Conservation (phyloP, 2,329 filamentous ascomycete genomes). For the Lasiodiplodia sp. region DNA sequence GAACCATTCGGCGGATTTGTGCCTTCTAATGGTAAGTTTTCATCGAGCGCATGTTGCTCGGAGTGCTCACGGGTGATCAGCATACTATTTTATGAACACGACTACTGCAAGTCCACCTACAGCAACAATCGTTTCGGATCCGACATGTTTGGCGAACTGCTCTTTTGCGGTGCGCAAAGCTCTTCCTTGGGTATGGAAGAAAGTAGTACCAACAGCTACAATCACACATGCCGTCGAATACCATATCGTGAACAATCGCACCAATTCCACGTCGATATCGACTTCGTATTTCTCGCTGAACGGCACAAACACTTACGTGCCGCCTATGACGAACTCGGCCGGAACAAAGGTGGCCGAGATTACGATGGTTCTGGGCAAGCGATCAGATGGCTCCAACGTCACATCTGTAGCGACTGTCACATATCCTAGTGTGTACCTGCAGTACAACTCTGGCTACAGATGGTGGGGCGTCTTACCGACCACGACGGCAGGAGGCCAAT, state of each 20-base stretch:
- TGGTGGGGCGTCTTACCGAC: conserved; percentile 21
- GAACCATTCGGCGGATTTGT: neutral
- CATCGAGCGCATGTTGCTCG: neutral
- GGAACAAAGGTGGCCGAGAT: neutral
- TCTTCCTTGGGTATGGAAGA: neutral
- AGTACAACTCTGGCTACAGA: conserved; percentile 6
- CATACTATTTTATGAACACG: conserved; percentile 11
- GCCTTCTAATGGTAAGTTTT: neutral
- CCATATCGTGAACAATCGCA: conserved; percentile 14
- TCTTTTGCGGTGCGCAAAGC: neutral
- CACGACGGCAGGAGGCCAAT: neutral
- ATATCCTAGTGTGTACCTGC: neutral
- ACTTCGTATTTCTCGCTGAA: neutral
- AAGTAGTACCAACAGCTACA: neutral
- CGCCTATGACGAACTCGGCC: conserved; percentile 3
- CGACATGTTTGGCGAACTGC: neutral
- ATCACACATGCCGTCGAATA: conserved; percentile 8
- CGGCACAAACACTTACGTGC: neutral
- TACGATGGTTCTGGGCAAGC: neutral
- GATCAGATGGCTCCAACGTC: neutral
- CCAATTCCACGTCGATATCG: neutral
- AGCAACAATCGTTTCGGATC: neutral
- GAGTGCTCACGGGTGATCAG: neutral
- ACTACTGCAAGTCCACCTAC: neutral
- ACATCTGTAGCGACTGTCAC: conserved; percentile 6